Conservation (phyloP, 1,139 yeast species). For the Hansenula lynferdii region DNA sequence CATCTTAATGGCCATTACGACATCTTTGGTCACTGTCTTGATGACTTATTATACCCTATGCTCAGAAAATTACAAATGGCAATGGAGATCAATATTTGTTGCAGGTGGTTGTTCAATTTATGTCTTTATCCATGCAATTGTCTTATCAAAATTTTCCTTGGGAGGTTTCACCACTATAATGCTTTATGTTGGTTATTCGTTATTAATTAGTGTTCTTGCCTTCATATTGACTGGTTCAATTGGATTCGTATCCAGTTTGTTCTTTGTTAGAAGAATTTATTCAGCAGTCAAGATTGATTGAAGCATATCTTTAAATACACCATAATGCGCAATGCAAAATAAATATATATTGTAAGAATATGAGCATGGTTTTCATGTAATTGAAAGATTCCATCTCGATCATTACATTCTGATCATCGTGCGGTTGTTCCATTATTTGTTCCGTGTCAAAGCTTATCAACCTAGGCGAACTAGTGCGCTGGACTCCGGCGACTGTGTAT, state of each 20-base stretch:
- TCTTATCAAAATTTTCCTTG: constrained; percentile 63
- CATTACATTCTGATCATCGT: no score
- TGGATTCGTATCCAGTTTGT: constrained; percentile 73
- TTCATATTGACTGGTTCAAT: constrained; percentile 86
- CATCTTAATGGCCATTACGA: constrained; percentile 73
- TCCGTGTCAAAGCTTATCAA: no score
- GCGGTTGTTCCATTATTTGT: no score
- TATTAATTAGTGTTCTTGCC: constrained; percentile 62
- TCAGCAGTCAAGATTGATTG: constrained; percentile 82
- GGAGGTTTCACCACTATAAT: constrained; percentile 76
- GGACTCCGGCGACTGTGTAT: no score
- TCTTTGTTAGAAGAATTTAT: constrained; percentile 77
- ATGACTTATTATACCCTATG: constrained; percentile 83
- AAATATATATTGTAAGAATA: no score
- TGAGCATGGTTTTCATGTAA: no score
- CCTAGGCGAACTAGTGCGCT: no score
- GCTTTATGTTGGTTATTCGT: constrained; percentile 82
- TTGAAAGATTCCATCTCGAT: no score
- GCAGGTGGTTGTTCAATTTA: constrained; percentile 90
- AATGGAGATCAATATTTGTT: constrained; percentile 85
- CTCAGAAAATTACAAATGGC: constrained; percentile 94
- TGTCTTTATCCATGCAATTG: constrained; percentile 77
- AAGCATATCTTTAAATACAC: no score
- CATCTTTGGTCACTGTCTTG: constrained; percentile 74
- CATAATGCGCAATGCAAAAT: no score